Evolutionary conservation across 1,284 basidiomycete genomes (phyloP), one percentile per base, ranked within the genome.

Genomic region (Leccinum griseonigrum): DNA sequence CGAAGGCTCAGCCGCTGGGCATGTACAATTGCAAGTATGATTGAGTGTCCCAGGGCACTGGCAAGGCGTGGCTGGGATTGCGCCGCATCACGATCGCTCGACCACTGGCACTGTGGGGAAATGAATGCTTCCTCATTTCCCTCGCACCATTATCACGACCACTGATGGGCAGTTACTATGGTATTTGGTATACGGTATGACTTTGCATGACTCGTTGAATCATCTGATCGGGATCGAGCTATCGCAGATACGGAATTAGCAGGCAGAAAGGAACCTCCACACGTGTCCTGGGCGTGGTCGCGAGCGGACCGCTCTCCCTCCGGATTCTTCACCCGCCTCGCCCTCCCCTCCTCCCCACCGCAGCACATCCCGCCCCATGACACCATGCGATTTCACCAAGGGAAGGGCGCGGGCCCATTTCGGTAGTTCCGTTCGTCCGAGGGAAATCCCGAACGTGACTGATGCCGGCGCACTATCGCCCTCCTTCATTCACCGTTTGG

Each of bases 111-210:
- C 26, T 56, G 58, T 26, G 67, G 58, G 59, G 61, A 16, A 26
- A 22, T 26, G 18, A 48, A 56, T 51, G 56, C 65, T 68, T 68
- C 69, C 53, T 31, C 65, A 62, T 69, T 70, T 62, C 68, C 56
- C 58, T 56, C 52, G n/a, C 22, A 22, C 22, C 22, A 69, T 65
- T 22, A 51, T 31, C 50, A 36, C 53, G 16, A 28, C 51, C 52
- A 59, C 38, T 38, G 36, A 31, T 68, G 57, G 40, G 11, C 14
- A 46, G 28, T 28, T 10, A 50, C 54, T 8, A 57, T 54, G 48
- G 56, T 22, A 52, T 54, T 53, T 56, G 40, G 26, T 16, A 9
- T 9, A 38, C 36, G 18, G 46, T 48, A 48, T 48, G 46, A 48
- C 46, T 22, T 29, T 29, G 28, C 13, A 52, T 16, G 26, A 51